Evolutionary conservation across 257 asterid species (phyloP).

Genomic region (Solanum paucissectum): DNA sequence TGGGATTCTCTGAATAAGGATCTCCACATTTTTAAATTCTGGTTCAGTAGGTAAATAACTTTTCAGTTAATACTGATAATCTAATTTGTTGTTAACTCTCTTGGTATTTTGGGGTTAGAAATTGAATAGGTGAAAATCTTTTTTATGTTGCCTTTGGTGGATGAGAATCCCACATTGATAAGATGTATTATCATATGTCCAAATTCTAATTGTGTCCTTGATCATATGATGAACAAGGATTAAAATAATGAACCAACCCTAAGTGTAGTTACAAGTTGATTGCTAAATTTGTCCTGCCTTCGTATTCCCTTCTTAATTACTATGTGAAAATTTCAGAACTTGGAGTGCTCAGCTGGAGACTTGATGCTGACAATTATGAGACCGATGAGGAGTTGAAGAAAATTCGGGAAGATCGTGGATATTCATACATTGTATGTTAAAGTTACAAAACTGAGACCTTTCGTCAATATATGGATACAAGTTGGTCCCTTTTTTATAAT

Average conservation of each 20-base stretch:
- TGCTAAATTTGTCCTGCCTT: not conserved
- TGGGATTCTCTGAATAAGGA: not conserved
- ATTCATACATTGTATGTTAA: conserved; percentile 59
- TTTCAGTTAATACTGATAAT: not conserved
- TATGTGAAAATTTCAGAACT: conserved; percentile 40
- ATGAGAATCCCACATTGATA: not conserved
- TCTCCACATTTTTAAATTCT: not conserved
- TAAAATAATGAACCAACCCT: not conserved
- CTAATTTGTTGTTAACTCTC: not conserved
- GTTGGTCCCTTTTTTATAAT: not conserved
- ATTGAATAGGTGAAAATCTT: not conserved
- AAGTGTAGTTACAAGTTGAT: not conserved
- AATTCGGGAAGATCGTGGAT: conserved; percentile 80
- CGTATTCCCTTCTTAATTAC: not conserved
- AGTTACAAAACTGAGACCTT: not conserved
- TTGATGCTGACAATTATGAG: conserved; percentile 87
- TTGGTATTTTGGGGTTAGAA: not conserved
- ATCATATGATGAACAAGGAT: not conserved
- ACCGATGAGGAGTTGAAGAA: conserved; percentile 80
- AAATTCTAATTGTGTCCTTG: not conserved
- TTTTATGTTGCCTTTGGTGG: not conserved
- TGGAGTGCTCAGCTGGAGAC: conserved; percentile 90
- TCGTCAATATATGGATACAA: not conserved
- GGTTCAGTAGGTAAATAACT: not conserved
- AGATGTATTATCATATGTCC: not conserved